phyloP scores from a whole-genome alignment of 1,284 basidiomycete species.

The Phylloboletellus chloephorus region DNA sequence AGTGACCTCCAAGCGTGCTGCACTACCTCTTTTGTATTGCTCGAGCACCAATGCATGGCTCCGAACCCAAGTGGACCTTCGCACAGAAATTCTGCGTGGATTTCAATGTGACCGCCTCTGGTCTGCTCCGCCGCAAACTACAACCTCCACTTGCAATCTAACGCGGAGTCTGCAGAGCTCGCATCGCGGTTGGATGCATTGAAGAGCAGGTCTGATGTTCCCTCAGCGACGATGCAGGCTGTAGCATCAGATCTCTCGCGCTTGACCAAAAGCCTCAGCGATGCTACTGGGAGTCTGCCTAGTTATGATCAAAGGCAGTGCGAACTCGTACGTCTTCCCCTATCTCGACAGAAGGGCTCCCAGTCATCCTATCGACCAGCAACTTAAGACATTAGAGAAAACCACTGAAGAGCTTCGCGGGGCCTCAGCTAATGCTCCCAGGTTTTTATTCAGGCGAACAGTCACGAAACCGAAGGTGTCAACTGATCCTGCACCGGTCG shows the following conservation, averaged over 20 bases:
- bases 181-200: constrained; percentile 21
- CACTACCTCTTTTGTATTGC: too few species aligned
- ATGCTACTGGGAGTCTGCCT: constrained; percentile 59
- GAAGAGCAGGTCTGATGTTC: constrained; percentile 6
- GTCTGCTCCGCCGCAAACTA: constrained; percentile 11
- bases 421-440: constrained; percentile 45
- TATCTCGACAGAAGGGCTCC: not conserved
- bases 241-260: constrained; percentile 44
- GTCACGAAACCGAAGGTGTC: constrained; percentile 23
- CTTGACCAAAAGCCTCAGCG: constrained; percentile 54
- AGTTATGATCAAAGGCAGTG: constrained; percentile 70
- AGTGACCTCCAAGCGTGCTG: too few species aligned
- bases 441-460: constrained; percentile 70
- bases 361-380: constrained; percentile 36
- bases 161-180: constrained; percentile 23
- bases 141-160: constrained; percentile 6
- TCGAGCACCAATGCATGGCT: constrained; percentile 13
- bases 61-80: constrained; percentile 28
- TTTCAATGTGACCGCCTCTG: constrained; percentile 23
- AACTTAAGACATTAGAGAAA: constrained; percentile 54
- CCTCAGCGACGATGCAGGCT: constrained; percentile 32
- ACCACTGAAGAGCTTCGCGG: constrained; percentile 47
- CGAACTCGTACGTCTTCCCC: constrained; percentile 48
- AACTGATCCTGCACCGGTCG: constrained; percentile 10
- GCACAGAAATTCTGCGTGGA: constrained; percentile 25